A percentile compares a stretch with the other conserved stretches of the same genome.
phyloP scores from a whole-genome alignment of 2,329 filamentous ascomycete species.

The Erysiphe pulchra region DNA sequence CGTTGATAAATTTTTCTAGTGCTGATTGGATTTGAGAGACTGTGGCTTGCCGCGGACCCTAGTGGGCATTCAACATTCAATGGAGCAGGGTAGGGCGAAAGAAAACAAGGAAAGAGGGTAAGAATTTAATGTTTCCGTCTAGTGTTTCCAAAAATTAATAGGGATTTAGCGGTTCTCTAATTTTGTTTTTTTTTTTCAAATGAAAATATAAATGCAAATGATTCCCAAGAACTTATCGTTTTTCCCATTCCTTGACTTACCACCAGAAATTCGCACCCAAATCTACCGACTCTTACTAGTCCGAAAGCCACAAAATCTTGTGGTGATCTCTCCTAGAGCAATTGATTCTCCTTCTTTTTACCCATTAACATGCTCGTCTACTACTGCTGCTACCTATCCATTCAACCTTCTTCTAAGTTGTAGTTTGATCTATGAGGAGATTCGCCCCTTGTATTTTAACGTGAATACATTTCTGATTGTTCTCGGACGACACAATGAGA shows the following conservation, averaged over 20 bases:
- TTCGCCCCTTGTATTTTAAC: constrained; percentile 8
- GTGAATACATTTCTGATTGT: constrained; percentile 8
- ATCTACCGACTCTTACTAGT: constrained; percentile 7
- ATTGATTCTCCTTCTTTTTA: not conserved
- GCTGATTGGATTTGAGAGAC: no score
- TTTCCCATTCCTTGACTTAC: constrained; percentile 8
- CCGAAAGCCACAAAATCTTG: not conserved
- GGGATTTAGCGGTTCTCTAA: no score
- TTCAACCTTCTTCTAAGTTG: constrained; percentile 8
- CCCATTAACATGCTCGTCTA: not conserved
- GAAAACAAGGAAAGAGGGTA: no score
- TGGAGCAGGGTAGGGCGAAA: no score
- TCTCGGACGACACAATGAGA: constrained; percentile 4
- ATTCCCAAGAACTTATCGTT: no score
- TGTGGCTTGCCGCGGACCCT: no score
- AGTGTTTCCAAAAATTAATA: no score
- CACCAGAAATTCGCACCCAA: constrained; percentile 9
- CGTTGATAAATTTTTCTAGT: no score
- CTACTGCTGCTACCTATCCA: constrained; percentile 2
- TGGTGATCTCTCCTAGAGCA: not conserved
- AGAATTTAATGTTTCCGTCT: no score
- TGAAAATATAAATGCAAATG: no score
- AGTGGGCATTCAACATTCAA: no score
- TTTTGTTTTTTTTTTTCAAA: no score
- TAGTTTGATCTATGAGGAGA: constrained; percentile 9